Base-by-base conservation (phyloP, 306 rosid genomes). In the Benincasa hispida region DNA sequence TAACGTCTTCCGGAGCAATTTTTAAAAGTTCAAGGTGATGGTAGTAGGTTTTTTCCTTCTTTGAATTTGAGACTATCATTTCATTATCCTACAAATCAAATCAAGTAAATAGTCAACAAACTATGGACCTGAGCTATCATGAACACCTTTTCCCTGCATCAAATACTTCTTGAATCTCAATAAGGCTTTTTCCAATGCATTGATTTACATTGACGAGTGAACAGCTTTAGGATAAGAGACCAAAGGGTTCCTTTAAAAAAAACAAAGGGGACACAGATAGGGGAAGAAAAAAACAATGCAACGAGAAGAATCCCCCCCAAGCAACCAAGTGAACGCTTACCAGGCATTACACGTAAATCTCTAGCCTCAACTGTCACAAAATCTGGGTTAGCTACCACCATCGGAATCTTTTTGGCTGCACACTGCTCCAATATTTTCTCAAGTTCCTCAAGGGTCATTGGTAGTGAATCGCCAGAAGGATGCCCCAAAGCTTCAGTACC, bases 321-420 rank as follows among this genome's bases (percentile, higher is more conserved):
- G 39, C 24, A 78, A 6, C 28, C 5, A 5, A 70, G 12, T 42
- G 10, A n/a, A 55, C 15, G 21, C 63, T 88, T 80, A 94, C 98
- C 98, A 2, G 98, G 97, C 98, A 94, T 94, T 84, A 91, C 91
- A 76, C 89, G 89, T 86, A 91, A 86, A 37, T 86, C 87, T 80
- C 92, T 87, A 56, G 93, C 96, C 87, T 91, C 98, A 39, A 94
- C 97, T 67, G 97, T 94, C 80, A 91, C 96, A 77, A 77, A 94
- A 87, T 94, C 98, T 14, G 98, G 97, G 88, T 94, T 94, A 55
- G 98, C 98, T 28, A 94, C 98, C 80, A 94, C 98, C 98, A 94
- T 91, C 18, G 98, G 97, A 72, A 94, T 91, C 74, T 51, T 83
- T 84, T 89, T 91, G 59, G 91, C 87, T 65, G 88, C 97, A 66